Conservation (phyloP, 23 red algal genomes). For the Gracilaria vermiculophylla region DNA sequence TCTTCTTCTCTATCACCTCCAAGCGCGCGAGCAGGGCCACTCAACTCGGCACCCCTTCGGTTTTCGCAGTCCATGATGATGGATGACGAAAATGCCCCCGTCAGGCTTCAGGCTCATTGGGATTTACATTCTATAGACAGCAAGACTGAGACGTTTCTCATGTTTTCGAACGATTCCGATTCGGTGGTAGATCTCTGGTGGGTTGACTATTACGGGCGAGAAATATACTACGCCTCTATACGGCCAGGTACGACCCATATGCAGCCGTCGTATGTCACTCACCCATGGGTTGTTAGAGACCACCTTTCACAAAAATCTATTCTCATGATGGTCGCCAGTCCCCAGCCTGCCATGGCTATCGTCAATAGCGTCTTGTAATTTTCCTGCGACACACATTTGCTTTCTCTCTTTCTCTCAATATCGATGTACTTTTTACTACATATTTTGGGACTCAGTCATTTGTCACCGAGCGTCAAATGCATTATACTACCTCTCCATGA, state of each 20-base stretch:
- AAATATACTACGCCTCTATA: conserved; percentile 64
- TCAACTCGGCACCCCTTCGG: conserved; percentile 46
- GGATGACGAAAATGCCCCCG: conserved; percentile 2
- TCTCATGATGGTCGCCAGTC: conserved; percentile 37
- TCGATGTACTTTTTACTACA: not conserved
- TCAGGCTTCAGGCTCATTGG: conserved; percentile 48
- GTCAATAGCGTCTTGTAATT: conserved; percentile 35
- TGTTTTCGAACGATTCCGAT: conserved; percentile 68
- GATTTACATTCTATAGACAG: conserved; percentile 59
- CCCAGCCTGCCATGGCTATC: conserved; percentile 41
- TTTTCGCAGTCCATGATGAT: conserved; percentile 43
- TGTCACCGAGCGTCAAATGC: not conserved
- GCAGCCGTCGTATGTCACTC: conserved; percentile 61
- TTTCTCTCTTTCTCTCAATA: not conserved
- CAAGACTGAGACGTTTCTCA: conserved; percentile 61
- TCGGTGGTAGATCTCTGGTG: conserved; percentile 72
- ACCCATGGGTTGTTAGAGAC: conserved; percentile 65
- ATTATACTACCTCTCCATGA: not conserved
- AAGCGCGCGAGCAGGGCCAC: not conserved
- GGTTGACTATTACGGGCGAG: conserved; percentile 67
- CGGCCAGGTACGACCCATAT: conserved; percentile 47
- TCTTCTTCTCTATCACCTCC: not conserved
- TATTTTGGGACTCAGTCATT: not conserved
- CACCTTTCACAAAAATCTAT: conserved; percentile 65
- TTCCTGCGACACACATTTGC: not conserved